Evolutionary conservation across 1,284 basidiomycete genomes (phyloP).

Genomic region (Pseudozyma pruni): DNA sequence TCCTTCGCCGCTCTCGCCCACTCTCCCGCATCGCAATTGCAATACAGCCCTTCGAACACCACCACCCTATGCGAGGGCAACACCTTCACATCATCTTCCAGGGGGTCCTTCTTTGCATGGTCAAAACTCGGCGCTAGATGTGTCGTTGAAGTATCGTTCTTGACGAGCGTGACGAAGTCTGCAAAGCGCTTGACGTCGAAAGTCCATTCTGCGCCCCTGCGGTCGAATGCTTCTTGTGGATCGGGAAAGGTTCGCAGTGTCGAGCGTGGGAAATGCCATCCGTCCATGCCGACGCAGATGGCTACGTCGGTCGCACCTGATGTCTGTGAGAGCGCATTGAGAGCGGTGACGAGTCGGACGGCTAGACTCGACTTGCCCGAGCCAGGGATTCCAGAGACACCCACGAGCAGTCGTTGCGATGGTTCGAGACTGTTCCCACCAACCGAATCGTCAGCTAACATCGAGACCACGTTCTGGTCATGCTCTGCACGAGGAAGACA

Average conservation of each 20-base stretch:
- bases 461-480: background rate
- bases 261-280: conserved; percentile 77
- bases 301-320: conserved; percentile 66
- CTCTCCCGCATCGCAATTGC: conserved; percentile 76
- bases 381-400: conserved; percentile 81
- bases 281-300: conserved; percentile 80
- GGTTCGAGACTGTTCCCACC: conserved; percentile 70
- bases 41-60: conserved; percentile 85
- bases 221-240: conserved; percentile 65
- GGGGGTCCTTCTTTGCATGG: conserved; percentile 73
- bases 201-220: conserved; percentile 64
- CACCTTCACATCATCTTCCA: conserved; percentile 71
- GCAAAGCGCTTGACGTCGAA: conserved; percentile 62
- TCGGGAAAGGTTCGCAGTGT: conserved; percentile 76
- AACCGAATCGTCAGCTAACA: too few relatives aligned
- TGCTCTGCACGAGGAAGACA: background rate
- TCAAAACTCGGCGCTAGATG: conserved; percentile 74
- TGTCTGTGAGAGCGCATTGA: conserved; percentile 26
- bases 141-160: background rate
- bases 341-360: conserved; percentile 71
- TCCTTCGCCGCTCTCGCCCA: conserved; percentile 78
- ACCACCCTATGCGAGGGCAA: conserved; percentile 77
- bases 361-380: conserved; percentile 84
- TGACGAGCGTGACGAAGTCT: conserved; percentile 44
- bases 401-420: conserved; percentile 76